phyloP scores from a whole-genome alignment of 1,284 basidiomycete species.

The Laetiporus sulphureus region DNA sequence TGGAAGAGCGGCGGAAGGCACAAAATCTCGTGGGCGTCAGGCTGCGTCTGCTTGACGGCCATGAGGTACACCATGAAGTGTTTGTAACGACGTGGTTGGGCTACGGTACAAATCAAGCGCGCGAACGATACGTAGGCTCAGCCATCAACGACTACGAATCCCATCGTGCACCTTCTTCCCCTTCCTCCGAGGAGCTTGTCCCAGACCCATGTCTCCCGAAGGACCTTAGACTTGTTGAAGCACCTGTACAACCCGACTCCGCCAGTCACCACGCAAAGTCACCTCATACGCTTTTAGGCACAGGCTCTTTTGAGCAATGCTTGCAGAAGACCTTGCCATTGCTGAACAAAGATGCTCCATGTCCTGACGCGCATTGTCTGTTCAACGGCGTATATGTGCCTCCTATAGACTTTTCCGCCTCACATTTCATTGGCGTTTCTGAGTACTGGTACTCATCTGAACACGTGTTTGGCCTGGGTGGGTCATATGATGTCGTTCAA shows the following conservation, averaged over 20 bases:
- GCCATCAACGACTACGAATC: conserved; percentile 52
- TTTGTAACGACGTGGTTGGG: conserved; percentile 99
- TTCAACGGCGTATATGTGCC: conserved; percentile 97
- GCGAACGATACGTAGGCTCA: conserved; percentile 83
- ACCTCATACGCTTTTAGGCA: conserved; percentile 70
- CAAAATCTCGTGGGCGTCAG: conserved; percentile 77
- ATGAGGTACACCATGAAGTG: conserved; percentile 85
- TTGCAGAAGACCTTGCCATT: conserved; percentile 70
- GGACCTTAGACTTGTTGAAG: conserved; percentile 55
- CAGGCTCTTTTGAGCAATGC: conserved; percentile 88
- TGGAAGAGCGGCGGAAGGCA: conserved; percentile 43
- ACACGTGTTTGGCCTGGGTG: conserved; percentile 91
- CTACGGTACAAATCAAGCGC: conserved; percentile 94
- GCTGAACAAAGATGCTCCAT: conserved; percentile 83
- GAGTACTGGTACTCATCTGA: conserved; percentile 99
- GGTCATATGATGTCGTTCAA: conserved; percentile 92
- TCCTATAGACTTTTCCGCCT: conserved; percentile 83
- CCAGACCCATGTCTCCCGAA: conserved; percentile 89
- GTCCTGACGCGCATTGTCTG: conserved; percentile 83
- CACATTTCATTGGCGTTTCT: conserved; percentile 94
- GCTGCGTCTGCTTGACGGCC: conserved; percentile 77
- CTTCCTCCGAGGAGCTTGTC: conserved; percentile 37
- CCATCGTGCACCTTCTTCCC: conserved; percentile 21
- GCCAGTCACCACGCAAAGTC: conserved; percentile 37
- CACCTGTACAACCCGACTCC: conserved; percentile 36